Percentiles rank a stretch among this genome's conserved stretches.
Conservation (phyloP, 345 rosid genomes). For the Hibiscus syriacus region DNA sequence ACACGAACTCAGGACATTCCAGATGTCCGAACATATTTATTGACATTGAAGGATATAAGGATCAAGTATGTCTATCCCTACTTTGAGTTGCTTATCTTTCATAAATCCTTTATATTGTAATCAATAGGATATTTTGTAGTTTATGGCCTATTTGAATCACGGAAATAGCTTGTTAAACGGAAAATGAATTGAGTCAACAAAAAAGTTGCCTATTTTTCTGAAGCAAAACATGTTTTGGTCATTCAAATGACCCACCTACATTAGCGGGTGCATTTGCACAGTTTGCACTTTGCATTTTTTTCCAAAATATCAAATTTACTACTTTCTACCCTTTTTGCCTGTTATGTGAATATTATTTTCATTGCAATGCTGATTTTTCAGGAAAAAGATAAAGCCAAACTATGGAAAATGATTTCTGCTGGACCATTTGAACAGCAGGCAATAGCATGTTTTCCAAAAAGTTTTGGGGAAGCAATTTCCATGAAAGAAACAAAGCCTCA, state of each 20-base stretch:
- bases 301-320: background rate
- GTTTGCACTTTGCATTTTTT: background rate
- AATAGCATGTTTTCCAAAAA: background rate
- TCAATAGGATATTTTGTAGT: background rate
- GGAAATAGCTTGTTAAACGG: background rate
- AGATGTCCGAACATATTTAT: conserved; percentile 80
- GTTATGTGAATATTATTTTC: background rate
- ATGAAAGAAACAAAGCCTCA: background rate
- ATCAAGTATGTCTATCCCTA: conserved; percentile 33
- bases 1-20: conserved; percentile 61
- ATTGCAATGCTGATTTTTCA: background rate
- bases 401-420: background rate
- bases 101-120: background rate
- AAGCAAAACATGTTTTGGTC: background rate
- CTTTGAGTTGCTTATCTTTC: background rate
- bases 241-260: background rate
- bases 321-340: background rate
- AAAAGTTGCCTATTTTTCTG: background rate
- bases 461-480: background rate
- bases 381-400: background rate
- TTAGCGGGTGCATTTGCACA: background rate
- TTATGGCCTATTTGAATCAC: background rate
- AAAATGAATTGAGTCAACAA: background rate
- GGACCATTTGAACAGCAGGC: background rate
- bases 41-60: conserved; percentile 69